Conservation (phyloP, 1,284 basidiomycete genomes). For the Omphalotus olearius region DNA sequence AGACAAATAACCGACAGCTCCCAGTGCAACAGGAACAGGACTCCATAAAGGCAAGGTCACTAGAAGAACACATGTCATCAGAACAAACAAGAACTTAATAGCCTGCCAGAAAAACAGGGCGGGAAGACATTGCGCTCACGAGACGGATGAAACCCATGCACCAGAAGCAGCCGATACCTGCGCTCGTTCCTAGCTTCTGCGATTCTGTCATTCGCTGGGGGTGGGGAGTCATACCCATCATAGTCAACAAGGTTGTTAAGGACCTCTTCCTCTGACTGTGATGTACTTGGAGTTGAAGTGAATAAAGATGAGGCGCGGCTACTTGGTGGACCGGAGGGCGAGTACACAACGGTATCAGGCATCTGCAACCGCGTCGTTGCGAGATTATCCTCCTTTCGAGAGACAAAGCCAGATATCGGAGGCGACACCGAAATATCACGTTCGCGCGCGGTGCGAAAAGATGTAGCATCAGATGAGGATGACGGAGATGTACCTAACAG, state of each 20-base stretch:
- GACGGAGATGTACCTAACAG: conserved; percentile 1
- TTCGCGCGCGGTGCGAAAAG: conserved; percentile 8
- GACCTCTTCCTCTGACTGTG: conserved; percentile 12
- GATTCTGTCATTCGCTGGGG: conserved; percentile 40
- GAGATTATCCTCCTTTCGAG: conserved; percentile 18
- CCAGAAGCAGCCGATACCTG: conserved; percentile 53
- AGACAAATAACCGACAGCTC: conserved; percentile 67
- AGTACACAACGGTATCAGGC: conserved; percentile 28
- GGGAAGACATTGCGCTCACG: conserved; percentile 36
- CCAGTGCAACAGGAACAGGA: conserved; percentile 54
- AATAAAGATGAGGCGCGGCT: conserved; percentile 26
- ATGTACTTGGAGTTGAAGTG: conserved; percentile 22
- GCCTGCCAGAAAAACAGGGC: background rate
- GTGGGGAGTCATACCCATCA: conserved; percentile 39
- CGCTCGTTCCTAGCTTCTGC: conserved; percentile 51
- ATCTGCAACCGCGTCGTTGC: conserved; percentile 16
- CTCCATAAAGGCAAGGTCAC: conserved; percentile 72
- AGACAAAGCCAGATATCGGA: background rate
- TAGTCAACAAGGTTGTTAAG: conserved; percentile 15
- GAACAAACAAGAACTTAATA: background rate
- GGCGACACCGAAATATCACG: conserved; percentile 5
- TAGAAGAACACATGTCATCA: conserved; percentile 22
- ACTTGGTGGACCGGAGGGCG: conserved; percentile 19
- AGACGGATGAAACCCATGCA: conserved; percentile 66
- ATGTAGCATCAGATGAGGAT: conserved; percentile 11